These are phyloP conservation scores for Clitopilus passeckerianus DNA, from an alignment of 768 basidiomycete genomes.

Conservation along the genomic window DNA sequence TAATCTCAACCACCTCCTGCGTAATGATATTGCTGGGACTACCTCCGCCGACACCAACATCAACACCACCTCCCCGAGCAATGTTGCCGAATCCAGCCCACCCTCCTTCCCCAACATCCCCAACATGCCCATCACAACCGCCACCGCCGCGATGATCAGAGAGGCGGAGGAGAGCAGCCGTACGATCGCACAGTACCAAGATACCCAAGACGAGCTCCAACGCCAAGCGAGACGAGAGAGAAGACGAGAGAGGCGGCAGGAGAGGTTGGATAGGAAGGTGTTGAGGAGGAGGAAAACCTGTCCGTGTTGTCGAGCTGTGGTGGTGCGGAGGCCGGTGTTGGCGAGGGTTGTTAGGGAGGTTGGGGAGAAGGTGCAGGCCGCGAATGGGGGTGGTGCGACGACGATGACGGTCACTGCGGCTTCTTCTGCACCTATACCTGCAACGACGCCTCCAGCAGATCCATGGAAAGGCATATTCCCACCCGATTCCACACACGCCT, in stretches of 20 bases:
- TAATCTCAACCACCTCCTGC: too few species aligned
- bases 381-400: slow-evolving; percentile 19
- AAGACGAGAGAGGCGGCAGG: not conserved
- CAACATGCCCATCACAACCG: too few species aligned
- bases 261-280: slow-evolving; percentile 18
- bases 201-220: not conserved
- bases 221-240: too few species aligned
- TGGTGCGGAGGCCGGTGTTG: slow-evolving; percentile 58
- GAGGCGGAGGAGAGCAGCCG: too few species aligned
- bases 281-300: slow-evolving; percentile 52
- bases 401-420: too few species aligned
- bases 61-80: too few species aligned
- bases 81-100: too few species aligned
- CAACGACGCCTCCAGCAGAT: slow-evolving; percentile 31
- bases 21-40: too few species aligned
- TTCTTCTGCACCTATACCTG: not conserved
- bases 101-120: too few species aligned
- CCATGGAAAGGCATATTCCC: slow-evolving; percentile 73
- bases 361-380: slow-evolving; percentile 40
- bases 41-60: too few species aligned
- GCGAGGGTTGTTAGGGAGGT: slow-evolving; percentile 66
- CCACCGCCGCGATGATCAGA: too few species aligned
- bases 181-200: too few species aligned
- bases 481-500: slow-evolving; percentile 3
- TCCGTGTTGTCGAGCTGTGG: slow-evolving; percentile 60